Conservation (phyloP, 1,139 yeast species). For the Geotrichum candidum region DNA sequence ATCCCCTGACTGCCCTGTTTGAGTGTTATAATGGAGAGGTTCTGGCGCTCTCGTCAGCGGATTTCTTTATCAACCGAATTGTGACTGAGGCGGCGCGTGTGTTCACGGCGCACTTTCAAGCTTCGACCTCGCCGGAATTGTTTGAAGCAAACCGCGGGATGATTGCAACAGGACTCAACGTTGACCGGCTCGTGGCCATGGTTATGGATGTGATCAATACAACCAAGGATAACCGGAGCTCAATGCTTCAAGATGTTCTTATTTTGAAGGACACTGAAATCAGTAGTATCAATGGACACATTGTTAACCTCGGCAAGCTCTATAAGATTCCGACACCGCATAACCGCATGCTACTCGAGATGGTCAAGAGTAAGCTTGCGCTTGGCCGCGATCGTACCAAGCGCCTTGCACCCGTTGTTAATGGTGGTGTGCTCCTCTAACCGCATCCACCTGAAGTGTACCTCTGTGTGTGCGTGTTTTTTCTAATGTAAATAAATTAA, state of each 20-base stretch:
- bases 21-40: slow-evolving; percentile 72
- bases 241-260: slow-evolving; percentile 81
- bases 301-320: slow-evolving; percentile 48
- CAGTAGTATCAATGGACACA: slow-evolving; percentile 71
- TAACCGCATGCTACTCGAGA: slow-evolving; percentile 44
- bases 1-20: slow-evolving; percentile 63
- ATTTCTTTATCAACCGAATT: slow-evolving; percentile 22
- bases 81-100: slow-evolving; percentile 30
- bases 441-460: background rate
- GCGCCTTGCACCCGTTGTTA: slow-evolving; percentile 12
- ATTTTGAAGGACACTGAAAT: slow-evolving; percentile 64
- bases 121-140: slow-evolving; percentile 17
- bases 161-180: slow-evolving; percentile 6
- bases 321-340: slow-evolving; percentile 41
- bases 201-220: slow-evolving; percentile 45
- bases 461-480: background rate
- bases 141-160: slow-evolving; percentile 15
- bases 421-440: background rate
- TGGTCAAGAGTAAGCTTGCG: slow-evolving; percentile 37
- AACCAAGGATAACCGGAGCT: slow-evolving; percentile 60
- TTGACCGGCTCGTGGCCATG: slow-evolving; percentile 40
- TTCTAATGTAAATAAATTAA: background rate
- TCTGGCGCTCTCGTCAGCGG: slow-evolving; percentile 26
- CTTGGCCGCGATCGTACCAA: slow-evolving; percentile 14
- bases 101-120: slow-evolving; percentile 31